These are phyloP conservation scores for Ensete glaucum DNA, from an alignment of 176 grass and related monocot genomes.

Conservation along the genomic window DNA sequence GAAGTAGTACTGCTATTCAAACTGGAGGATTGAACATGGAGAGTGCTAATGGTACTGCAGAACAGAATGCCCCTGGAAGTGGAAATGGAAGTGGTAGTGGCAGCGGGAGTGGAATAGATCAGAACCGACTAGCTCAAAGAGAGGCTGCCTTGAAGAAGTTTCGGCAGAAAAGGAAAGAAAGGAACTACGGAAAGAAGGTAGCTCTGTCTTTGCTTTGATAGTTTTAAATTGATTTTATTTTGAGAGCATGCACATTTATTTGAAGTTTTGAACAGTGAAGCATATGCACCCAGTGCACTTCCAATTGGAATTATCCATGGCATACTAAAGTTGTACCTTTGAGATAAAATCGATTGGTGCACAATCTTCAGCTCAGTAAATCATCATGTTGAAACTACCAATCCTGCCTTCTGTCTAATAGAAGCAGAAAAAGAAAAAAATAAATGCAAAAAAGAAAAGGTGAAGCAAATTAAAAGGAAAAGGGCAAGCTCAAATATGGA, in stretches of 20 bases:
- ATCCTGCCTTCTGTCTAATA: no score
- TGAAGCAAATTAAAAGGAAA: no score
- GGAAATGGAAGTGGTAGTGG: constrained; percentile 44
- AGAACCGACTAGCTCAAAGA: constrained; percentile 40
- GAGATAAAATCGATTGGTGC: neutral
- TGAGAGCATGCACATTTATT: neutral
- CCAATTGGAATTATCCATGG: neutral
- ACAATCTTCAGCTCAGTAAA: no score
- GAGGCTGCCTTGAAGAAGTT: constrained; percentile 73
- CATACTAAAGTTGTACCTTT: neutral
- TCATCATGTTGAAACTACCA: no score
- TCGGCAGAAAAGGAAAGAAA: constrained; percentile 56
- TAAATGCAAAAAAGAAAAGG: no score
- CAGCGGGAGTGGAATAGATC: constrained; percentile 35
- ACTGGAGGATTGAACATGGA: constrained; percentile 35
- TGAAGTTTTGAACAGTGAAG: neutral
- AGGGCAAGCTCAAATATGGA: no score
- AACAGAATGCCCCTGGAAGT: constrained; percentile 32
- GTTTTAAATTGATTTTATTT: constrained; percentile 19
- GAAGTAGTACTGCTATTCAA: constrained; percentile 30
- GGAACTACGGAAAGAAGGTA: constrained; percentile 86
- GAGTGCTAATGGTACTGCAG: constrained; percentile 20
- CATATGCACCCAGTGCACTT: neutral
- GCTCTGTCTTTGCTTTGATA: neutral
- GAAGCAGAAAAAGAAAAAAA: no score